phyloP scores from a whole-genome alignment of 805 yeast genomes.

The Komagataella populi region DNA sequence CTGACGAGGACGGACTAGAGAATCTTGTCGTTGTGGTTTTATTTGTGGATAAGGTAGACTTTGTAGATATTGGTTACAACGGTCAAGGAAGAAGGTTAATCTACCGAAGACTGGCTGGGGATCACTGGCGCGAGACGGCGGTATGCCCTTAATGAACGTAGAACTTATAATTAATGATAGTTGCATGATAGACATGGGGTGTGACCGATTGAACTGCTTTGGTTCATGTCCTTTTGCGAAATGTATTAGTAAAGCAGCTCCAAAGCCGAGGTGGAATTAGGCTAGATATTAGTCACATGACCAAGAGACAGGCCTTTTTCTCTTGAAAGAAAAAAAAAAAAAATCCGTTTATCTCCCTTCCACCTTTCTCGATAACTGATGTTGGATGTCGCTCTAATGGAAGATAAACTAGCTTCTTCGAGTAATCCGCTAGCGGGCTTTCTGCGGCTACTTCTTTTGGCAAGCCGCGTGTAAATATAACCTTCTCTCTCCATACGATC shows the following conservation, averaged over 20 bases:
- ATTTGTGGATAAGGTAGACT: slow-evolving; percentile 61
- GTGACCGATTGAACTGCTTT: background rate
- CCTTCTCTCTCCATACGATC: background rate
- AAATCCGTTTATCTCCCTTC: background rate
- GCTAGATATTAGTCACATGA: background rate
- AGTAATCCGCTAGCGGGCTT: background rate
- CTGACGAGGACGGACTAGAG: slow-evolving; percentile 44
- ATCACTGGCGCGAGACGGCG: slow-evolving; percentile 65
- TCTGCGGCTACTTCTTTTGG: background rate
- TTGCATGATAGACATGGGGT: background rate
- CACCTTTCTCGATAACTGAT: background rate
- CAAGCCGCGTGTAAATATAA: background rate
- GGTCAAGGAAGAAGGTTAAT: slow-evolving; percentile 32
- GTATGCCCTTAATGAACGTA: slow-evolving; percentile 47
- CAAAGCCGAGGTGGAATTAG: background rate
- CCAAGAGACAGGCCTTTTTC: background rate
- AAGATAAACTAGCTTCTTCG: background rate
- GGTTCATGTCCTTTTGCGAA: background rate
- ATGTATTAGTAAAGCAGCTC: background rate
- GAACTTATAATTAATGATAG: background rate
- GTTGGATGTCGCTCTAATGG: background rate
- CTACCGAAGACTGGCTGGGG: slow-evolving; percentile 37
- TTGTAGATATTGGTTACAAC: slow-evolving; percentile 42
- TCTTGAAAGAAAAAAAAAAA: too few relatives aligned
- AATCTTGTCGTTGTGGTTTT: slow-evolving; percentile 60